Evolutionary conservation across 257 asterid species (phyloP).

Genomic region (Salvia hispanica): DNA sequence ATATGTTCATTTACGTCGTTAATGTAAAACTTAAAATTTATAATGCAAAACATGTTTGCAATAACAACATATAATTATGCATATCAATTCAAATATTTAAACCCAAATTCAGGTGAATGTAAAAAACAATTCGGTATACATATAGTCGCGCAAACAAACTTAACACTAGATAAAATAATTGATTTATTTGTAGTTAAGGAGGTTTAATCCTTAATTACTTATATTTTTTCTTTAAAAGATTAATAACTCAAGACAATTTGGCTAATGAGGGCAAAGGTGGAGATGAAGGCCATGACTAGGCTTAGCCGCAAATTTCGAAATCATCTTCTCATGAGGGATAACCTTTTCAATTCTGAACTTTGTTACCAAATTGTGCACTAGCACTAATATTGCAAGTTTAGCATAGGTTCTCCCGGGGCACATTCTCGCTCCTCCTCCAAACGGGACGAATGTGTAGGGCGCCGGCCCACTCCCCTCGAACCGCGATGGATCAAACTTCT

Average conservation of each 20-base stretch:
- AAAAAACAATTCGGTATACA: too few relatives aligned
- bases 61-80: too few relatives aligned
- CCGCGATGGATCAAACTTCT: constrained; percentile 54
- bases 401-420: constrained; percentile 54
- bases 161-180: too few relatives aligned
- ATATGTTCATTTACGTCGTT: too few relatives aligned
- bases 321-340: constrained; percentile 44
- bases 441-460: constrained; percentile 54
- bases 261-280: too few relatives aligned
- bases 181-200: neutral
- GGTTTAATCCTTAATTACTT: constrained; percentile 38
- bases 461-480: constrained; percentile 54
- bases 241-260: too few relatives aligned
- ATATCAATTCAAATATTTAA: too few relatives aligned
- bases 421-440: constrained; percentile 51
- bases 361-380: constrained; percentile 50
- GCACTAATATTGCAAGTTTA: constrained; percentile 39
- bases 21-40: too few relatives aligned
- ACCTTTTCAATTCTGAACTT: constrained; percentile 42
- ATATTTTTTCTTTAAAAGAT: too few relatives aligned
- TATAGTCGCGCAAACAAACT: too few relatives aligned
- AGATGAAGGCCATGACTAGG: constrained; percentile 39
- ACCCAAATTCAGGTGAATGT: too few relatives aligned
- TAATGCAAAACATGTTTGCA: too few relatives aligned
- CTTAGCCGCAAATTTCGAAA: neutral